These are phyloP conservation scores for Sophora flavescens DNA, from an alignment of 306 rosid species.

Conservation along the genomic window DNA sequence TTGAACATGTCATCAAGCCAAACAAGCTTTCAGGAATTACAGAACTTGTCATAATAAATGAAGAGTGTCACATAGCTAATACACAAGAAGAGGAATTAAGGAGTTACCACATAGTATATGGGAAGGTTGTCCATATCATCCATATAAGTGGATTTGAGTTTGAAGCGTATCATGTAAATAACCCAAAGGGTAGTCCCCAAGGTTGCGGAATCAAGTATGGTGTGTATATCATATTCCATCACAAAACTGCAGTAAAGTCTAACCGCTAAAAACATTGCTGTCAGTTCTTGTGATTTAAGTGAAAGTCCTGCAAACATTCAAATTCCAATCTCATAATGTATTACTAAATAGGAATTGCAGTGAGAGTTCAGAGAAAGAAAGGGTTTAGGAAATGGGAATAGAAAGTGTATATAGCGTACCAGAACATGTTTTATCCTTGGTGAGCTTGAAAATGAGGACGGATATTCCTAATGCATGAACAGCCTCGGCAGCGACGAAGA, in stretches of 20 bases:
- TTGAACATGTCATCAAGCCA: slow-evolving; percentile 26
- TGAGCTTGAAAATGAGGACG: slow-evolving; percentile 73
- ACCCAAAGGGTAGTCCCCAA: slow-evolving; percentile 78
- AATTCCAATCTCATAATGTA: neutral
- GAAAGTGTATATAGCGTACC: slow-evolving; percentile 42
- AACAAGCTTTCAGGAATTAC: slow-evolving; percentile 17
- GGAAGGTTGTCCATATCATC: slow-evolving; percentile 72
- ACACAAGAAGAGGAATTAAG: neutral
- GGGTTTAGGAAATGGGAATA: neutral
- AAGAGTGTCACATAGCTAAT: neutral
- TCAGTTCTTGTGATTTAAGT: slow-evolving; percentile 80
- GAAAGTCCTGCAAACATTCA: slow-evolving; percentile 84
- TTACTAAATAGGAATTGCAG: neutral
- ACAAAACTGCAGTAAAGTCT: slow-evolving; percentile 84
- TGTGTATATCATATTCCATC: slow-evolving; percentile 85
- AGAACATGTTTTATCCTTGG: slow-evolving; percentile 74
- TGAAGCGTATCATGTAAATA: slow-evolving; percentile 73
- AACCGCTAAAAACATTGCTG: slow-evolving; percentile 74
- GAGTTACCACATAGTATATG: slow-evolving; percentile 67
- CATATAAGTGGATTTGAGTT: slow-evolving; percentile 72
- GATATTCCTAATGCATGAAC: slow-evolving; percentile 74
- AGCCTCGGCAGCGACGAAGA: slow-evolving; percentile 72
- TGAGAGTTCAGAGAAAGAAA: no score
- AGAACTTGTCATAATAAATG: slow-evolving; percentile 5
- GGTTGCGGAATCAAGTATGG: slow-evolving; percentile 77